These are phyloP conservation scores for Penicillium coprophilum DNA, from an alignment of 495 filamentous ascomycete genomes.

Conservation along the genomic window DNA sequence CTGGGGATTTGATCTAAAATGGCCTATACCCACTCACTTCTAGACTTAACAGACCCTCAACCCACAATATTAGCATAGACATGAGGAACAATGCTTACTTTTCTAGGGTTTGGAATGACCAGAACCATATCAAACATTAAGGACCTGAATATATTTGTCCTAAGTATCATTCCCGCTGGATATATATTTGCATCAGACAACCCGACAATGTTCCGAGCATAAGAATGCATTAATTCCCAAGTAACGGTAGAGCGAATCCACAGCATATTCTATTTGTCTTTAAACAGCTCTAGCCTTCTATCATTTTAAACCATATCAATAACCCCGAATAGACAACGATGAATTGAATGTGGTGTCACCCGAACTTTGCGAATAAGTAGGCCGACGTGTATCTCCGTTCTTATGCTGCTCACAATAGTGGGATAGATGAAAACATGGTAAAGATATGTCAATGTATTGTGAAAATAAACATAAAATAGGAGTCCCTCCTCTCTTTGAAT, in stretches of 20 bases:
- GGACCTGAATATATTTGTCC: background rate
- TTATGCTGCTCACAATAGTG: too few species aligned
- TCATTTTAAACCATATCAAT: too few species aligned
- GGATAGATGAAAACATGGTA: background rate
- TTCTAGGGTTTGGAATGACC: background rate
- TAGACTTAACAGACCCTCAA: background rate
- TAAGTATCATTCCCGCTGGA: background rate
- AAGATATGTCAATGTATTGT: background rate
- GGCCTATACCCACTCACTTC: constrained; percentile 9
- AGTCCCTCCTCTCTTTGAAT: background rate
- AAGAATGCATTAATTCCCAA: background rate
- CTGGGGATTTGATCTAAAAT: background rate
- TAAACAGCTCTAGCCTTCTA: too few species aligned
- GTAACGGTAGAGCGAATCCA: background rate
- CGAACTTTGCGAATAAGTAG: too few species aligned
- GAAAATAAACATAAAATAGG: background rate
- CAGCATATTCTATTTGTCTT: too few species aligned
- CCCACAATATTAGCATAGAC: background rate
- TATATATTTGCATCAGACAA: background rate
- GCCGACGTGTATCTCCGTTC: too few species aligned
- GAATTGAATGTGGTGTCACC: too few species aligned
- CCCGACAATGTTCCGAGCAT: background rate
- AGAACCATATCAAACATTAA: background rate
- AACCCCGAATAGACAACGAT: too few species aligned
- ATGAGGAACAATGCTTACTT: background rate